Evolutionary conservation across 1,284 basidiomycete genomes (phyloP), one percentile per base, ranked within the genome.

Genomic region (Trichosporon sp.): DNA sequence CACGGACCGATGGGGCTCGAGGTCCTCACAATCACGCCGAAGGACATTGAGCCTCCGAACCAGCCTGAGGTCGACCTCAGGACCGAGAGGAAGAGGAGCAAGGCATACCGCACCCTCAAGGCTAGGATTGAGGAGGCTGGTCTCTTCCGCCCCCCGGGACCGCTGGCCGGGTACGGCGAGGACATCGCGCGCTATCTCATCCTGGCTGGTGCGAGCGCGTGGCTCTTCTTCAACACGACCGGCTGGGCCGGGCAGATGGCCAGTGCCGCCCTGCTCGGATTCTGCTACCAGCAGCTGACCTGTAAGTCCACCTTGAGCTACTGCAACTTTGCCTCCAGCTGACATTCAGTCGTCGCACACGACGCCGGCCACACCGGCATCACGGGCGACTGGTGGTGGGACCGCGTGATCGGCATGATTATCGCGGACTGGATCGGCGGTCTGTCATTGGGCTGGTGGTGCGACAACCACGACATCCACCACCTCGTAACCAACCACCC

Each of bases 401-500:
- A 99, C 81, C 89, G 96, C 48, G 78, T 94, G 65, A 85, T 96
- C 68, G 91, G 90, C 21, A 94, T 92, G 70, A 80, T 91, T n/a
- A 87, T 84, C 7, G 81, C 82, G 0, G 89, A 95, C 83, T 94
- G 92, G 78, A 86, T 96, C 68, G 96, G 96, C 21, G 96, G 96
- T 1, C 86, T 99, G 68, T 96, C 94, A 80, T 88, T 97, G 46
- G 92, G 94, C 51, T 99, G 96, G 97, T 99, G 96, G 96, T 94
- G 95, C 71, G 90, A 97, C 66, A 95, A 97, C 81, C 96, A 99
- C 84, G 98, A 99, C 78, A 90, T 97, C 66, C 96, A 99, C 85
- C 96, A 99, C 85, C 88, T 98, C 67, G 94, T 98, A 70, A 93
- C 96, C 40, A 99, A 99, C 79, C 95, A 98, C 79, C 95, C 95